Base-by-base conservation (phyloP, 2,329 filamentous ascomycete genomes). In the Fusarium sp. region DNA sequence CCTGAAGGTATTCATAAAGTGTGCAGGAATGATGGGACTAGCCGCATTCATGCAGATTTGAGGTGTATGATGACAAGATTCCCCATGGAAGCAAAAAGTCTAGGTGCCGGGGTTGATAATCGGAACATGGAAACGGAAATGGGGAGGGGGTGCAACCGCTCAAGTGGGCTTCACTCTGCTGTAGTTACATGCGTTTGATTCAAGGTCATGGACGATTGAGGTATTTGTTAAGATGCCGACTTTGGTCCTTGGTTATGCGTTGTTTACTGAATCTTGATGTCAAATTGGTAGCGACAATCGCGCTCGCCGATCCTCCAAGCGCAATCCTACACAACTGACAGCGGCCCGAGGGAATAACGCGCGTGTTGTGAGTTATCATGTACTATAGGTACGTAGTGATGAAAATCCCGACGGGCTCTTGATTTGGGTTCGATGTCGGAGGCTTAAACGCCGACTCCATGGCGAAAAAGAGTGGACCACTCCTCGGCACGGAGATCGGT, bases 401-500 rank as follows among this genome's bases (percentile, higher is more conserved):
- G 33, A 56, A 40, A 58, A 64, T n/a, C 15, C 59, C 59, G 53
- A 49, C 62, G 42, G 62, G 46, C 20, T 52, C 36, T 65, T 53
- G 51, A 10, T 31, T 55, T 57, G 18, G 28, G 39, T 49, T 36
- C 43, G 51, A 58, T 31, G 46, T 73, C 71, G 71, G 71, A 58
- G 63, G 48, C 62, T 62, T 63, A 63, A 64, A 44, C 58, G 61
- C 71, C 69, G 71, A 65, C 57, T 57, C 42, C 56, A 52, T 52
- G 56, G 54, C 68, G 62, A 13, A 38, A 14, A 24, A 24, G 45
- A 38, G 55, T 53, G 63, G 66, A 48, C 11, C 53, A 39, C 38
- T 33, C 66, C 71, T 63, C 66, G 60, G 63, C 68, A 66, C 71
- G 63, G 63, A 71, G 59, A 40, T 73, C 63, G 61, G 69, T 50